These are phyloP conservation scores for Vitis amurensis DNA, from an alignment of 164 flowering plant species.

Conservation along the genomic window DNA sequence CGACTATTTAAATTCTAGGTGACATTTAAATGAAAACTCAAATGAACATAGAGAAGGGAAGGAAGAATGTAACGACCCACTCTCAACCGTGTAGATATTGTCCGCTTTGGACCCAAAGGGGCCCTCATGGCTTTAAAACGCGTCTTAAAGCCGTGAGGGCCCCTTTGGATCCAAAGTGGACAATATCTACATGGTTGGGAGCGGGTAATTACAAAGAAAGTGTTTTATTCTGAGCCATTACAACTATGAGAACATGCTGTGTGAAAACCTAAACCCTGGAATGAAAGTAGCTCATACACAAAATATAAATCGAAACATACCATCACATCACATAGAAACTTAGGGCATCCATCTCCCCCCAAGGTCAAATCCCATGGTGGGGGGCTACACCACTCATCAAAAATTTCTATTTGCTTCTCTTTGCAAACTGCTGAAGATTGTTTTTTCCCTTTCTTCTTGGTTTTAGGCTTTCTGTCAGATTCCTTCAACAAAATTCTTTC, in stretches of 20 bases:
- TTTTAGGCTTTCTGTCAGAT: slow-evolving; percentile 65
- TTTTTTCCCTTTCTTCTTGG: slow-evolving; percentile 55
- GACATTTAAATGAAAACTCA: too few species aligned
- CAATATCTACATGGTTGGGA: too few species aligned
- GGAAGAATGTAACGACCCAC: neutral
- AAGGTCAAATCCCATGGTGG: slow-evolving; percentile 78
- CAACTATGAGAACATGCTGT: neutral
- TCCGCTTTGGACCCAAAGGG: too few species aligned
- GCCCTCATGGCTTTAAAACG: too few species aligned
- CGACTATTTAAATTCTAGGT: too few species aligned
- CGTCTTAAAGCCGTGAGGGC: too few species aligned
- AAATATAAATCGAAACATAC: slow-evolving; percentile 33
- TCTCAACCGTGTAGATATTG: too few species aligned
- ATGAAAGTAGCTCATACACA: neutral
- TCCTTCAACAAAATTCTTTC: slow-evolving; percentile 70
- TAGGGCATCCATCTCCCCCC: slow-evolving; percentile 91
- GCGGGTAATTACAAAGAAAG: neutral
- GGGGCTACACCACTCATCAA: slow-evolving; percentile 65
- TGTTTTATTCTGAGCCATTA: neutral
- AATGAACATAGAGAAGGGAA: neutral
- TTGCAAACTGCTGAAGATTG: slow-evolving; percentile 21
- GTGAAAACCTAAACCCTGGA: neutral
- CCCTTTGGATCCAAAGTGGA: too few species aligned
- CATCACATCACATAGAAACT: slow-evolving; percentile 97
- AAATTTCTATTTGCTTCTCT: slow-evolving; percentile 29